phyloP scores from a whole-genome alignment of 2,329 filamentous ascomycete species.

The Thielaviopsis euricoi region DNA sequence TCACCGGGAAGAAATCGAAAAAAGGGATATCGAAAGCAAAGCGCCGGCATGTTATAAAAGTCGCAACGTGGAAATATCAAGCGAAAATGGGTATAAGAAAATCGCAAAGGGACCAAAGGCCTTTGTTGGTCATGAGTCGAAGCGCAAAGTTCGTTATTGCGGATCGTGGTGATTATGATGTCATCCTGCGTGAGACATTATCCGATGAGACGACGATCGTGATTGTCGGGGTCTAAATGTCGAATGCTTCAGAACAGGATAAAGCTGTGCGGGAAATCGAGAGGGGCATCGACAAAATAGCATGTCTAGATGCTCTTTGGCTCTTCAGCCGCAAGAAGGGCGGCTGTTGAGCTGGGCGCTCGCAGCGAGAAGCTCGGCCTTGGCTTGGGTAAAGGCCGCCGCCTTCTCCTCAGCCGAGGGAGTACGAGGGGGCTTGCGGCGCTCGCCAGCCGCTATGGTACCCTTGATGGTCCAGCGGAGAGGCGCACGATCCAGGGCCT shows the following conservation, averaged over 20 bases:
- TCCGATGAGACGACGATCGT: not conserved
- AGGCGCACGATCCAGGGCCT: constrained; percentile 27
- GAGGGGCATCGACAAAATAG: not conserved
- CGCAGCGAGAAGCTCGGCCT: constrained; percentile 28
- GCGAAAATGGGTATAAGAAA: not conserved
- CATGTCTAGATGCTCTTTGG: not conserved
- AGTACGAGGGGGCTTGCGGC: constrained; percentile 13
- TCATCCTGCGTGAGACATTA: not conserved
- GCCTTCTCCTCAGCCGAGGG: constrained; percentile 21
- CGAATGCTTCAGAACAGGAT: not conserved
- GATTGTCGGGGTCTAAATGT: not conserved
- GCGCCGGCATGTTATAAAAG: not conserved
- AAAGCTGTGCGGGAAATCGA: not conserved
- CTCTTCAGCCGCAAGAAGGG: not conserved
- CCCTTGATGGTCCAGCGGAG: constrained; percentile 26
- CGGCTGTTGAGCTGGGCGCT: constrained; percentile 15
- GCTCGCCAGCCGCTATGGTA: constrained; percentile 18
- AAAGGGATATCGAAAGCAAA: not conserved
- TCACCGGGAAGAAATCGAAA: not conserved
- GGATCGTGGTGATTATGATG: not conserved
- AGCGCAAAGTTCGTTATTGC: not conserved
- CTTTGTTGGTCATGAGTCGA: not conserved
- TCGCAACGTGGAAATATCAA: not conserved
- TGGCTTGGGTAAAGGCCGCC: constrained; percentile 28
- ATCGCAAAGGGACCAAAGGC: not conserved